A percentile compares a stretch with the other conserved stretches of the same genome.
These are phyloP conservation scores for Cystoisospora suis DNA, from an alignment of 169 alveolate genomes.

Conservation along the genomic window DNA sequence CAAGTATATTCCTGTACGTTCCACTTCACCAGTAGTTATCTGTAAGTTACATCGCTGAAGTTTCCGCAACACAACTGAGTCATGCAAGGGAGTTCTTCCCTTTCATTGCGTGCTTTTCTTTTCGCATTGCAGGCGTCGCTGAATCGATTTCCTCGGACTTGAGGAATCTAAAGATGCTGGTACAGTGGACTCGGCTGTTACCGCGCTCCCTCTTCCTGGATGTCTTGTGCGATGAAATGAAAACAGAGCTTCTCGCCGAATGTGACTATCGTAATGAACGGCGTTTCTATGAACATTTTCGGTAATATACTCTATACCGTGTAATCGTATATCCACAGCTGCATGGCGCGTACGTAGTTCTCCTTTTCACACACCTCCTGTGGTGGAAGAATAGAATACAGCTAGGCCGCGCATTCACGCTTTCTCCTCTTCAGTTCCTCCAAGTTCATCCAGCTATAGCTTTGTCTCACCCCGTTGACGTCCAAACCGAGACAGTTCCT, in stretches of 20 bases:
- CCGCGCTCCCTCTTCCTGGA: slow-evolving; percentile 77
- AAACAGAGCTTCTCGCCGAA: slow-evolving; percentile 75
- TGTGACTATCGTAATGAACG: slow-evolving; percentile 73
- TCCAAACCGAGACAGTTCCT: too few species aligned
- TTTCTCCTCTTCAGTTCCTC: neutral
- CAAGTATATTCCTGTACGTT: too few species aligned
- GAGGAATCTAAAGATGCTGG: slow-evolving; percentile 20
- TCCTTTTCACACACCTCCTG: too few species aligned
- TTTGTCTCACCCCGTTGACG: too few species aligned
- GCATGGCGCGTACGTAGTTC: too few species aligned
- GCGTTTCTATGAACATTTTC: slow-evolving; percentile 14
- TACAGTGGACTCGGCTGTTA: slow-evolving; percentile 32
- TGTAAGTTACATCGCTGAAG: too few species aligned
- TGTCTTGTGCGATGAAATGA: slow-evolving; percentile 69
- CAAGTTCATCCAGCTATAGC: too few species aligned
- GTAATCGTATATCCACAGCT: too few species aligned
- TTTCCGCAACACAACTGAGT: neutral
- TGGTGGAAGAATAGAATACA: too few species aligned
- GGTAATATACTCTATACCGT: too few species aligned
- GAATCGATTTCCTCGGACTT: slow-evolving; percentile 11
- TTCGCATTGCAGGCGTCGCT: slow-evolving; percentile 33
- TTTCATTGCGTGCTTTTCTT: neutral
- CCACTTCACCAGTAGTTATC: too few species aligned
- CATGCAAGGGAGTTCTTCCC: neutral
- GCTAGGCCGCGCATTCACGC: too few species aligned